phyloP scores from a whole-genome alignment of 495 filamentous ascomycete genomes.

The Aspergillus ostianus region DNA sequence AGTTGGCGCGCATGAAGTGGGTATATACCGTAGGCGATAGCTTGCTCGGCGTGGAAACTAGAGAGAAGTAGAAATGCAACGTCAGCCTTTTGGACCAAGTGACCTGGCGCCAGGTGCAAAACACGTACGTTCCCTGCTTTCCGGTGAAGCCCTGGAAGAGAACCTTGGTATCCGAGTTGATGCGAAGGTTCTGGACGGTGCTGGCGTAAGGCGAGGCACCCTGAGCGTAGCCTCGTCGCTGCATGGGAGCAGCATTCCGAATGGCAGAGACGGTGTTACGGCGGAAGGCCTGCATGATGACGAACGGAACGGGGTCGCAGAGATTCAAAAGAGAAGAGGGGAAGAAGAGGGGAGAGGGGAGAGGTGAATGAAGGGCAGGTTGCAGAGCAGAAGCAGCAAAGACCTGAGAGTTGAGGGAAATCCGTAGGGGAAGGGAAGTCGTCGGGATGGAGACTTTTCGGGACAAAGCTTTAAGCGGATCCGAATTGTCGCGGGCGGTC shows the following conservation, averaged over 20 bases:
- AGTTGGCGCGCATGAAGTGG: conserved; percentile 1
- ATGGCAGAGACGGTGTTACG: conserved; percentile 49
- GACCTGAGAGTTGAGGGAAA: conserved; percentile 17
- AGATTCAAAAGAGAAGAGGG: conserved; percentile 20
- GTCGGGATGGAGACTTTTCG: conserved; percentile 28
- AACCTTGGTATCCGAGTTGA: conserved; percentile 89
- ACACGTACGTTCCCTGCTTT: conserved; percentile 94
- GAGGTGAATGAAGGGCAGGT: conserved; percentile 6
- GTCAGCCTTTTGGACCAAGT: conserved; percentile 39
- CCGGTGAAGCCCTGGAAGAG: conserved; percentile 98
- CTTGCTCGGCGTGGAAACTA: conserved; percentile 96
- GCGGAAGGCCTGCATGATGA: conserved; percentile 55
- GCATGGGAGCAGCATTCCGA: conserved; percentile 46
- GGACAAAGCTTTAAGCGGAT: conserved; percentile 48
- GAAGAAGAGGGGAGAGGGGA: conserved; percentile 13
- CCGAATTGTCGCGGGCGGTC: conserved; percentile 34
- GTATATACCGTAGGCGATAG: conserved; percentile 88
- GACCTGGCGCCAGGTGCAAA: not conserved
- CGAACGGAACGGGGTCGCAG: conserved; percentile 10
- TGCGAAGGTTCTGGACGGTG: conserved; percentile 87
- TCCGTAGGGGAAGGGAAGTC: conserved; percentile 26
- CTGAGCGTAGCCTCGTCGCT: conserved; percentile 68
- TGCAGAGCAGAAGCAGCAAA: conserved; percentile 11
- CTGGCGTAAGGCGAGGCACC: conserved; percentile 68
- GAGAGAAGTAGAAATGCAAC: conserved; percentile 20